These are phyloP conservation scores for Pachysandra terminalis DNA, from an alignment of 164 flowering plant genomes.

Conservation along the genomic window DNA sequence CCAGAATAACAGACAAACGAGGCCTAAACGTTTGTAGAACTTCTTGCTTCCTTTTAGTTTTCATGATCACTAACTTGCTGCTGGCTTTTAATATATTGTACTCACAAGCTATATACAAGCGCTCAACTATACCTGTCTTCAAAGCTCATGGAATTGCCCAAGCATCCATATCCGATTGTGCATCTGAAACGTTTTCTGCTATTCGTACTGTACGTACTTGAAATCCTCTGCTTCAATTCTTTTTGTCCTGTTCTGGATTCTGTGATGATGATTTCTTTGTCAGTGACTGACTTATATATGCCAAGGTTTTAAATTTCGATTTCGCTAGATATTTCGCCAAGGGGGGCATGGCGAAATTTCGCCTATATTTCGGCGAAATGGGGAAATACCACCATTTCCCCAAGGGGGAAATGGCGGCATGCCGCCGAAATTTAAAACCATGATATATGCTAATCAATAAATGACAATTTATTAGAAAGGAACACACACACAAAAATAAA, in stretches of 20 bases:
- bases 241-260: background rate
- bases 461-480: too few species aligned
- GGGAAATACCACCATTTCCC: too few species aligned
- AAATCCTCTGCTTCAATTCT: background rate
- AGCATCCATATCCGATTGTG: slow-evolving; percentile 88
- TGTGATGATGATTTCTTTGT: slow-evolving; percentile 1
- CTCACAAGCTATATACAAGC: slow-evolving; percentile 74
- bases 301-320: too few species aligned
- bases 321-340: too few species aligned
- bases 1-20: too few species aligned
- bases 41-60: background rate
- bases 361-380: too few species aligned
- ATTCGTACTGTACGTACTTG: slow-evolving; percentile 84
- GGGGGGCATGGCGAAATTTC: too few species aligned
- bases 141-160: slow-evolving; percentile 87
- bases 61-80: slow-evolving; percentile 3
- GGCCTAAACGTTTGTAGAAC: too few species aligned
- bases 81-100: slow-evolving; percentile 16
- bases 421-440: too few species aligned
- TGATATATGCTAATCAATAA: too few species aligned
- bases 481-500: too few species aligned
- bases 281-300: background rate
- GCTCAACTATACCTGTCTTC: slow-evolving; percentile 88
- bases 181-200: slow-evolving; percentile 85
- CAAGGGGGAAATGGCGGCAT: too few species aligned